phyloP scores from a whole-genome alignment of 2,329 filamentous ascomycete species.

The Xylariales sp. region DNA sequence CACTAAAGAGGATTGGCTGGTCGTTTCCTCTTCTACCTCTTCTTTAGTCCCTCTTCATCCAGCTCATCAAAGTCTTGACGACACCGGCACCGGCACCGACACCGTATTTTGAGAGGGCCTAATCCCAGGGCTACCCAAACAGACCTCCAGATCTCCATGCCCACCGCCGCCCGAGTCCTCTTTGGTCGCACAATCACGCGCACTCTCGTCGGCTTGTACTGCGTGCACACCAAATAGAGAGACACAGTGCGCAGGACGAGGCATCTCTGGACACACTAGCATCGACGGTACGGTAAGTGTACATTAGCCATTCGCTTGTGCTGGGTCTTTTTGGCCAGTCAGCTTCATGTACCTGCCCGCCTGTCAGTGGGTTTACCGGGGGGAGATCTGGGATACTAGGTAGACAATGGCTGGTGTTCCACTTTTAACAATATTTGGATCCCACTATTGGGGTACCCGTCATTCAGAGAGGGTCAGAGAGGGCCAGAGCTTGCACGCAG shows the following conservation, averaged over 20 bases:
- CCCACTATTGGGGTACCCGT: slow-evolving; percentile 49
- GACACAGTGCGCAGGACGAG: slow-evolving; percentile 37
- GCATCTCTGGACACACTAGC: slow-evolving; percentile 28
- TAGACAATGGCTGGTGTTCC: slow-evolving; percentile 39
- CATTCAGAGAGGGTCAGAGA: slow-evolving; percentile 24
- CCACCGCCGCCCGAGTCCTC: slow-evolving; percentile 33
- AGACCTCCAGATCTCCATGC: slow-evolving; percentile 32
- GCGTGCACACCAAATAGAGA: slow-evolving; percentile 23
- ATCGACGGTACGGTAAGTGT: slow-evolving; percentile 40
- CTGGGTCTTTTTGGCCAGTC: slow-evolving; percentile 39
- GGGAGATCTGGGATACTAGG: slow-evolving; percentile 27
- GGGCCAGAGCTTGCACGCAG: slow-evolving; percentile 46
- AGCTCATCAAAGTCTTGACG: background rate
- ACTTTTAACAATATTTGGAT: slow-evolving; percentile 50
- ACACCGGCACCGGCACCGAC: slow-evolving; percentile 21
- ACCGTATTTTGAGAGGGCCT: slow-evolving; percentile 7
- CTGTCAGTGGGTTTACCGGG: slow-evolving; percentile 38
- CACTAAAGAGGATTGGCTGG: background rate
- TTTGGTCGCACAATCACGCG: slow-evolving; percentile 36
- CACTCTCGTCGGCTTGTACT: slow-evolving; percentile 32
- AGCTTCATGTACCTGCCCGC: slow-evolving; percentile 41
- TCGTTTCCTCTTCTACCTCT: background rate
- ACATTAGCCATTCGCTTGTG: slow-evolving; percentile 40
- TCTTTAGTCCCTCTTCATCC: slow-evolving; percentile 13
- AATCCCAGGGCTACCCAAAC: slow-evolving; percentile 33